Evolutionary conservation across 2,329 filamentous ascomycete genomes (phyloP).

Genomic region (Endoconidiophora laricicola): DNA sequence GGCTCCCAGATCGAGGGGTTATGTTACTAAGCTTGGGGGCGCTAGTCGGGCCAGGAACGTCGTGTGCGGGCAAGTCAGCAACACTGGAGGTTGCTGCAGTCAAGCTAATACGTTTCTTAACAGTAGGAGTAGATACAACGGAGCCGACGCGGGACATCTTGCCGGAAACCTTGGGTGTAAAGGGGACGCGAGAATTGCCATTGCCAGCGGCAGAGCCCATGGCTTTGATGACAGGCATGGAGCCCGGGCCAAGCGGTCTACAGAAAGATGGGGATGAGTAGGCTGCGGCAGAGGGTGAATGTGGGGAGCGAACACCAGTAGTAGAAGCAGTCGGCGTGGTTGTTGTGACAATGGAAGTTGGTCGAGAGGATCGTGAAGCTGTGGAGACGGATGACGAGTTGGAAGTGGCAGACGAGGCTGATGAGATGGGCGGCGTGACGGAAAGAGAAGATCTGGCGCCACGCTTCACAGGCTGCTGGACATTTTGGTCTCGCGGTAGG

Average conservation of each 20-base stretch:
- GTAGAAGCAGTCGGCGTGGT: constrained; percentile 26
- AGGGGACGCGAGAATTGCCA: constrained; percentile 21
- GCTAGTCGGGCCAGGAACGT: constrained; percentile 19
- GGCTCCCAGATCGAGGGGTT: constrained; percentile 61
- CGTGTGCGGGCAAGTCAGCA: constrained; percentile 24
- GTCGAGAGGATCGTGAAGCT: constrained; percentile 25
- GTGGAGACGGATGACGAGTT: constrained; percentile 1
- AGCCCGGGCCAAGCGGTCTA: not conserved
- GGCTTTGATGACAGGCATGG: constrained; percentile 10
- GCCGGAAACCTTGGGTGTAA: constrained; percentile 39
- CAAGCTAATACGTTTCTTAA: constrained; percentile 1
- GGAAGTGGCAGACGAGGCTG: constrained; percentile 1
- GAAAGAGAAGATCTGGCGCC: constrained; percentile 5
- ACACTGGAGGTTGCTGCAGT: not conserved
- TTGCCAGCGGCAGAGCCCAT: constrained; percentile 3
- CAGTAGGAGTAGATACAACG: not conserved
- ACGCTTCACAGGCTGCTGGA: constrained; percentile 7
- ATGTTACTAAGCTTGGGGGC: constrained; percentile 39
- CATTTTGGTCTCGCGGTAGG: constrained; percentile 3
- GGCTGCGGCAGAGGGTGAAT: constrained; percentile 35
- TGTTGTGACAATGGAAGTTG: constrained; percentile 22
- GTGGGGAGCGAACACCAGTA: constrained; percentile 24
- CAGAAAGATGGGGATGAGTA: not conserved
- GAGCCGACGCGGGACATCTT: constrained; percentile 20
- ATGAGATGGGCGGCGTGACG: not conserved